Percentiles rank a stretch among this genome's conserved stretches.
Evolutionary conservation across 2,329 filamentous ascomycete genomes (phyloP).

Genomic region (Hypoxylon sp.): DNA sequence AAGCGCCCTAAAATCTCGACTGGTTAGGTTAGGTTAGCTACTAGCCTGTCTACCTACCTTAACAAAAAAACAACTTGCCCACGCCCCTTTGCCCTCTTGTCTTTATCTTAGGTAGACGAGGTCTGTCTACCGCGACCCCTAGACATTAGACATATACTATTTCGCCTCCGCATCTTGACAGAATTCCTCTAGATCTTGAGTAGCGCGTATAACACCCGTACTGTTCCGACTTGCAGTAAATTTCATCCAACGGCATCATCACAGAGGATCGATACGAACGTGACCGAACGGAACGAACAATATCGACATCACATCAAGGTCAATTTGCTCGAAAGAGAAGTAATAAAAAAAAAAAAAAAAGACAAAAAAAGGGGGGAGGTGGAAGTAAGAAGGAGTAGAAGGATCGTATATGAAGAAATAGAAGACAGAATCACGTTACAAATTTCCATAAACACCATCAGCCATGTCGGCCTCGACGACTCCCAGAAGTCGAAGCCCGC

Average conservation of each 20-base stretch:
- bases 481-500: constrained; percentile 41
- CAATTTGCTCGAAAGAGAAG: not conserved
- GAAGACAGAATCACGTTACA: constrained; percentile 9
- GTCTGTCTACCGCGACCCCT: constrained; percentile 15
- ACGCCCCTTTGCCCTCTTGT: constrained; percentile 3
- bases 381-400: constrained; percentile 3
- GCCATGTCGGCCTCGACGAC: constrained; percentile 38
- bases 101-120: constrained; percentile 16
- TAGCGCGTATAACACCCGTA: not conserved
- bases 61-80: not conserved
- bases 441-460: constrained; percentile 4
- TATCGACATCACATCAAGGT: not conserved
- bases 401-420: not conserved
- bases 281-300: not conserved
- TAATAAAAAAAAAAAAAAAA: constrained; percentile 1
- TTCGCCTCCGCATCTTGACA: constrained; percentile 25
- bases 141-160: constrained; percentile 5
- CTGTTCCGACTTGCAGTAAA: constrained; percentile 4
- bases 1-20: constrained; percentile 4
- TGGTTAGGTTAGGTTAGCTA: not conserved
- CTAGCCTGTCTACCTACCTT: not conserved
- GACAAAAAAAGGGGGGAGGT: not conserved
- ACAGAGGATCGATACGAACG: constrained; percentile 5
- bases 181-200: constrained; percentile 19
- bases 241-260: constrained; percentile 3